phyloP scores from a whole-genome alignment of 179 eudicot genomes.

The Actinidia arguta region DNA sequence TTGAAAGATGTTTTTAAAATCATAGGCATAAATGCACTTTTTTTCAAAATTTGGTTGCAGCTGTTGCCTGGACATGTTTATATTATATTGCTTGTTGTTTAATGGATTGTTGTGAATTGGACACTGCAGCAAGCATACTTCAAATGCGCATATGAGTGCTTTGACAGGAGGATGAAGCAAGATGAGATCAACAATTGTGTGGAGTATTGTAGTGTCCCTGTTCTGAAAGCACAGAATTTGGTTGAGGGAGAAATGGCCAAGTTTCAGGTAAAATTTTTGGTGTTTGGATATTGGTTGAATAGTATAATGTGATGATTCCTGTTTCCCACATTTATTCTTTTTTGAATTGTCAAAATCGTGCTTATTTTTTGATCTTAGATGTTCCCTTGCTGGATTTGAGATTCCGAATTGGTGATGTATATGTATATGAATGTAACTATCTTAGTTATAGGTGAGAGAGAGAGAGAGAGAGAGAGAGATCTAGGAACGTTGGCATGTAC shows the following conservation, averaged over 20 bases:
- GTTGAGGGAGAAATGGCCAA: conserved; percentile 87
- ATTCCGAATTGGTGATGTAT: neutral
- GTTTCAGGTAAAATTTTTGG: conserved; percentile 68
- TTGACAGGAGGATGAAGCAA: conserved; percentile 70
- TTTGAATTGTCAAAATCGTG: neutral
- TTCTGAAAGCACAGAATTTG: conserved; percentile 68
- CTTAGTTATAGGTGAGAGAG: no score
- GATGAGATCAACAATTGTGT: conserved; percentile 84
- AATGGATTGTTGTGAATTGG: neutral
- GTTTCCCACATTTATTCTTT: neutral
- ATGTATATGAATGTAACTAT: neutral
- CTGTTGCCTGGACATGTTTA: no score
- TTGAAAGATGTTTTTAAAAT: no score
- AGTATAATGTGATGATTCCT: neutral
- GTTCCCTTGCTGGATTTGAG: neutral
- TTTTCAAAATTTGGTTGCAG: no score
- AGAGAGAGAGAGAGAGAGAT: no score
- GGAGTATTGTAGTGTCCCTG: conserved; percentile 92
- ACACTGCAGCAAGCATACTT: conserved; percentile 77
- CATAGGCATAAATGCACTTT: no score
- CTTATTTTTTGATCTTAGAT: neutral
- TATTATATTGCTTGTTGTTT: neutral
- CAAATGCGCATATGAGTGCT: conserved; percentile 90
- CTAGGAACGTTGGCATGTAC: neutral
- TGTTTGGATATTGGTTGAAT: neutral